Conservation (phyloP, 108 stramenopile genomes). For the Skeletonema costatum region DNA sequence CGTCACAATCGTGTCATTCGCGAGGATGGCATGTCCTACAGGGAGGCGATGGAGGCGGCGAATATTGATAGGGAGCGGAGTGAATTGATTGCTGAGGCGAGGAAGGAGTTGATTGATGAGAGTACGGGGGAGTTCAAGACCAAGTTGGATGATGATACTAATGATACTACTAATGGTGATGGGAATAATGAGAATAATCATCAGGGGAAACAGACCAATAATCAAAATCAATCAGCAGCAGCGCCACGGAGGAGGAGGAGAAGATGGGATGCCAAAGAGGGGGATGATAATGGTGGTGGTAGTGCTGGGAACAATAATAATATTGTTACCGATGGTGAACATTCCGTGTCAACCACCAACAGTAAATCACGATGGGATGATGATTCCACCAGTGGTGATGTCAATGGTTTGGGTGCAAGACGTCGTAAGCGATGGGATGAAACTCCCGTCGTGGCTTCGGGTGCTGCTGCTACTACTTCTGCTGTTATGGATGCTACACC, state of each 20-base stretch:
- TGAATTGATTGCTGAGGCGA: constrained; percentile 65
- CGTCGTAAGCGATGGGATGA: constrained; percentile 93
- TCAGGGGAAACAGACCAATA: constrained; percentile 20
- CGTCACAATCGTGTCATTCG: constrained; percentile 74
- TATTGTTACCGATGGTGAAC: constrained; percentile 70
- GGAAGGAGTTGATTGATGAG: constrained; percentile 58
- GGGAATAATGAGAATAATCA: constrained; percentile 7
- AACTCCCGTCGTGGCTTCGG: constrained; percentile 69
- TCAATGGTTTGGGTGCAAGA: constrained; percentile 20
- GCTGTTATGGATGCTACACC: constrained; percentile 72
- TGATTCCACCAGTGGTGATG: constrained; percentile 24
- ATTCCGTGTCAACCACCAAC: constrained; percentile 27
- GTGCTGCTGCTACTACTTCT: constrained; percentile 30
- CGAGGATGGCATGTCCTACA: constrained; percentile 82
- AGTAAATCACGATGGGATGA: constrained; percentile 76
- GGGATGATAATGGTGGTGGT: constrained; percentile 7
- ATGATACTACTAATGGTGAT: no score
- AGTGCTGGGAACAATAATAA: constrained; percentile 28
- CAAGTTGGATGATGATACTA: constrained; percentile 15
- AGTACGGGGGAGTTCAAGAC: constrained; percentile 40
- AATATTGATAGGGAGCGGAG: constrained; percentile 71
- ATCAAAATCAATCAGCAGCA: neutral
- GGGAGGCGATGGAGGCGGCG: constrained; percentile 87
- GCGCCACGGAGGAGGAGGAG: constrained; percentile 61
- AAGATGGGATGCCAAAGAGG: constrained; percentile 75